phyloP scores from a whole-genome alignment of 1,284 basidiomycete species.

The Boletus smithii region DNA sequence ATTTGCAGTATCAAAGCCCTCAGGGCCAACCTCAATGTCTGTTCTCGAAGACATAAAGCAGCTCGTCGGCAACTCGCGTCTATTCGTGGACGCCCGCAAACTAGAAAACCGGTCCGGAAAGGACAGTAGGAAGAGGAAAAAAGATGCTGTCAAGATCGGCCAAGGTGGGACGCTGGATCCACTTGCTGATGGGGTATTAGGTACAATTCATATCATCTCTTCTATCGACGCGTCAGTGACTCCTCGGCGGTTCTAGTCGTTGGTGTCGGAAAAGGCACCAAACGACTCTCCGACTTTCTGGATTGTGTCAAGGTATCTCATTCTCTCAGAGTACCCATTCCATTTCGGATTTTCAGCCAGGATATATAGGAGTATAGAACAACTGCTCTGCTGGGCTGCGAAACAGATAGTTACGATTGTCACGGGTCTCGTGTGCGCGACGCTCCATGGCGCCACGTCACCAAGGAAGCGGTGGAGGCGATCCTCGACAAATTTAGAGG shows the following conservation, averaged over 20 bases:
- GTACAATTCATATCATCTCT: slow-evolving; percentile 38
- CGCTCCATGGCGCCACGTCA: slow-evolving; percentile 83
- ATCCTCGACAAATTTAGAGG: slow-evolving; percentile 81
- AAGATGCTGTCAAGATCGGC: slow-evolving; percentile 70
- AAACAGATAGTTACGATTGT: slow-evolving; percentile 94
- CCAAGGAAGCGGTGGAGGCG: slow-evolving; percentile 69
- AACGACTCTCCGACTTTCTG: slow-evolving; percentile 81
- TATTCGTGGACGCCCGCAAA: slow-evolving; percentile 71
- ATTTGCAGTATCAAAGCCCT: slow-evolving; percentile 84
- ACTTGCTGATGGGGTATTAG: slow-evolving; percentile 89
- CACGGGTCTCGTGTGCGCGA: slow-evolving; percentile 76
- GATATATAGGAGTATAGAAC: slow-evolving; percentile 79
- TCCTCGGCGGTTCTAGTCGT: slow-evolving; percentile 56
- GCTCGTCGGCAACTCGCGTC: slow-evolving; percentile 70
- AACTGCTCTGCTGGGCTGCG: slow-evolving; percentile 88
- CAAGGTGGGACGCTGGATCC: slow-evolving; percentile 97
- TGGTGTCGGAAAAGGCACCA: slow-evolving; percentile 89
- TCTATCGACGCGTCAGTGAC: slow-evolving; percentile 13
- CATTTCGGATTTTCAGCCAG: slow-evolving; percentile 19
- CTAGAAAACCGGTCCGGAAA: slow-evolving; percentile 44
- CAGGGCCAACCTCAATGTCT: slow-evolving; percentile 88
- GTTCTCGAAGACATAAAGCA: slow-evolving; percentile 85
- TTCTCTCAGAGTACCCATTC: slow-evolving; percentile 2
- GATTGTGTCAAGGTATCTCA: slow-evolving; percentile 82
- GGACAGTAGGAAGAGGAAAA: slow-evolving; percentile 40